phyloP scores from a whole-genome alignment of 2,329 filamentous ascomycete species.

The Calonectria henricotiae region DNA sequence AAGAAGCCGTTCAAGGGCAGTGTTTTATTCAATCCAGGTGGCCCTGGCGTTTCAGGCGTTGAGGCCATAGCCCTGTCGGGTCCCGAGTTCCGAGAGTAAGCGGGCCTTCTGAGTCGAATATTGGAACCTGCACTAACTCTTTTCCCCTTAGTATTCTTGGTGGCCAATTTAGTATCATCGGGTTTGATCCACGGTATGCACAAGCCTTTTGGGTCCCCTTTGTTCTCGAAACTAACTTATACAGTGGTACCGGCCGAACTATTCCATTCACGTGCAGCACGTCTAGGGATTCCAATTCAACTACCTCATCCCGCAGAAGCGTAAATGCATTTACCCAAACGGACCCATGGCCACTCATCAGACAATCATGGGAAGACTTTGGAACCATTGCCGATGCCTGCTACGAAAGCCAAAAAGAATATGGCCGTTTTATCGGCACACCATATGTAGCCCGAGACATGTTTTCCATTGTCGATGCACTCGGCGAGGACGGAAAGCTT shows the following conservation, averaged over 20 bases:
- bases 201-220: fast-evolving
- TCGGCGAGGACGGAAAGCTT: slow-evolving; percentile 56
- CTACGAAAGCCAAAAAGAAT: slow-evolving; percentile 41
- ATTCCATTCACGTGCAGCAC: slow-evolving; percentile 42
- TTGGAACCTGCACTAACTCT: not conserved
- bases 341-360: slow-evolving; percentile 24
- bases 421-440: slow-evolving; percentile 53
- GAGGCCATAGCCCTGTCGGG: slow-evolving; percentile 15
- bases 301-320: slow-evolving; percentile 29
- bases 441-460: slow-evolving; percentile 60
- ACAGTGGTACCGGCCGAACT: slow-evolving; percentile 41
- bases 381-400: slow-evolving; percentile 45
- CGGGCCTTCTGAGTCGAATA: not conserved
- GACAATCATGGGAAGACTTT: slow-evolving; percentile 5
- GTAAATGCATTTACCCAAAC: slow-evolving; percentile 29
- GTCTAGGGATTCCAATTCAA: not conserved
- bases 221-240: not conserved
- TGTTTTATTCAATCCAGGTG: slow-evolving; percentile 61
- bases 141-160: slow-evolving; percentile 30
- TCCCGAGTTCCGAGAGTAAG: slow-evolving; percentile 21
- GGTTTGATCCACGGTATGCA: slow-evolving; percentile 45
- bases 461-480: slow-evolving; percentile 59
- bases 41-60: slow-evolving; percentile 53
- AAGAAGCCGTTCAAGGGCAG: slow-evolving; percentile 56
- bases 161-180: slow-evolving; percentile 40